Percentiles rank a stretch among this genome's conserved stretches.
Conservation (phyloP, 78 protist species). For the Dictyostelium firmibasis region DNA sequence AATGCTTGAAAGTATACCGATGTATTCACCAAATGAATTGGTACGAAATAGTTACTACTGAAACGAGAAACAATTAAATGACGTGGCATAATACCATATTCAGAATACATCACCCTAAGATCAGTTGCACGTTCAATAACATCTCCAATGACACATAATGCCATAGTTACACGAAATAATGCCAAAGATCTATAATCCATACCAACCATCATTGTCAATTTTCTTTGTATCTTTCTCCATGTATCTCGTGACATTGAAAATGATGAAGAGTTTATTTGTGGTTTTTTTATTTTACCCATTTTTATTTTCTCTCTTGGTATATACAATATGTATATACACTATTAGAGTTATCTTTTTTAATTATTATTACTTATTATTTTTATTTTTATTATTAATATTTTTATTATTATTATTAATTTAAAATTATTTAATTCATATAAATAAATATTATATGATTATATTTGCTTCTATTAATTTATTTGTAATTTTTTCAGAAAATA, state of each 20-base stretch:
- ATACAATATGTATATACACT: not conserved
- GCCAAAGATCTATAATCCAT: constrained; percentile 45
- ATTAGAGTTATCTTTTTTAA: not conserved
- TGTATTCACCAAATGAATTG: constrained; percentile 38
- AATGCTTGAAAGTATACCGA: not conserved
- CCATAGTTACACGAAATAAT: constrained; percentile 27
- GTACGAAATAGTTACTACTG: constrained; percentile 11
- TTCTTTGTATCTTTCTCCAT: not conserved
- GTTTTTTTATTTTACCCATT: not conserved
- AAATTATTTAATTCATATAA: not conserved
- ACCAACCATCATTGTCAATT: constrained; percentile 21
- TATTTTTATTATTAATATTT: not conserved
- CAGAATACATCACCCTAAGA: constrained; percentile 30
- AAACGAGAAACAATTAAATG: not conserved
- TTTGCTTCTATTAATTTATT: not conserved
- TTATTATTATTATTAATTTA: not conserved
- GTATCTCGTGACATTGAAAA: not conserved
- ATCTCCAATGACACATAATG: constrained; percentile 70
- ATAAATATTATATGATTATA: not conserved
- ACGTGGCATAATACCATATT: constrained; percentile 46
- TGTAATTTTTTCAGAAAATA: not conserved
- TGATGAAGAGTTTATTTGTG: not conserved
- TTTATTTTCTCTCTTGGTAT: not conserved
- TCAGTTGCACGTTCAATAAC: constrained; percentile 34
- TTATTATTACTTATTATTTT: not conserved